These are phyloP conservation scores for Pythium phragmitis DNA, from an alignment of 352 stramenopile species.

Conservation along the genomic window DNA sequence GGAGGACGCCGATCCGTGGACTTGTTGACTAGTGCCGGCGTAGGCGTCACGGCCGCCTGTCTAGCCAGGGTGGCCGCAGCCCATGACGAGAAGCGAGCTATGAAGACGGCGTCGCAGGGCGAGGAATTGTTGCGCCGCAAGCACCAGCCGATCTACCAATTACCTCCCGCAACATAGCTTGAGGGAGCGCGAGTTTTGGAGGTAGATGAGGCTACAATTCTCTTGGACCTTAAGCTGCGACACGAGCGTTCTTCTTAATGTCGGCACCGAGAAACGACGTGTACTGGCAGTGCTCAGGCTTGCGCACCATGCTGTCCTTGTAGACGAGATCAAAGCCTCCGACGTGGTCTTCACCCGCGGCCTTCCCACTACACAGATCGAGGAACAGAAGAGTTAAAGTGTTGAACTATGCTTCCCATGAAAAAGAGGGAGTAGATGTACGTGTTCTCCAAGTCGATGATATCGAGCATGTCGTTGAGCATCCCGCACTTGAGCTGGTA, in stretches of 20 bases:
- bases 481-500: conserved; percentile 94
- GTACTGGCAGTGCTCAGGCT: conserved; percentile 69
- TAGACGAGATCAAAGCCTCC: conserved; percentile 83
- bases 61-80: not conserved
- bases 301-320: conserved; percentile 60
- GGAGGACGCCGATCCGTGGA: conserved; percentile 11
- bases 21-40: conserved; percentile 7
- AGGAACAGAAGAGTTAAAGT: too few relatives aligned
- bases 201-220: too few relatives aligned
- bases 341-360: conserved; percentile 48
- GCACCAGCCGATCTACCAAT: conserved; percentile 18
- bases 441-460: conserved; percentile 91
- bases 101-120: conserved; percentile 24
- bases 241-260: conserved; percentile 35
- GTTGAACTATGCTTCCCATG: not conserved
- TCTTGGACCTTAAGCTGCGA: conserved; percentile 4
- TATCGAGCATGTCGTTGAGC: conserved; percentile 93
- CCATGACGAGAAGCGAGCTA: conserved; percentile 5
- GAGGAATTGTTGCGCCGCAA: conserved; percentile 34
- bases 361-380: conserved; percentile 21
- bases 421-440: conserved; percentile 19
- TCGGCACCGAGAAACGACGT: conserved; percentile 70
- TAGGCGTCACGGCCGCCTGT: conserved; percentile 4
- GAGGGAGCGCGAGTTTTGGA: not conserved
- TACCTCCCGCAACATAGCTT: not conserved